Evolutionary conservation across 2,329 filamentous ascomycete genomes (phyloP), one percentile per base, ranked within the genome.

Genomic region (Cladosporium sp.): DNA sequence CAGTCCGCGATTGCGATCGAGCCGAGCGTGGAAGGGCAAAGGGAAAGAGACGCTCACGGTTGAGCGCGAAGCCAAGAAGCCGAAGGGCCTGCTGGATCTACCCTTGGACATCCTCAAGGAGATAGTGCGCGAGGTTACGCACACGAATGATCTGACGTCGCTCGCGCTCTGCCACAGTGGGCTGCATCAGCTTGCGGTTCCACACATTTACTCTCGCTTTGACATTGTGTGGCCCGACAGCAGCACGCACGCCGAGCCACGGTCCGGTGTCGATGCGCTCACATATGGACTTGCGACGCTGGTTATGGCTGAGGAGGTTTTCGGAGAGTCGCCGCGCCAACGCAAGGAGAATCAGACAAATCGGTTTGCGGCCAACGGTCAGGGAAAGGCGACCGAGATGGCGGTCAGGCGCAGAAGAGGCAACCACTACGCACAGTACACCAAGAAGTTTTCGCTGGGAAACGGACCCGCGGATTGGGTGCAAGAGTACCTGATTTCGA

Each of bases 151-250:
- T 67, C 76, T 93, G 56, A 89, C 86, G 0, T 83, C 87, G 11
- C 77, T 93, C 38, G 87, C 87, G 11, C 76, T 89, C 54, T 86
- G 87, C 41, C 87, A 89, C 70, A 89, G 87, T 11, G 83, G 84
- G 28, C 78, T 95, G 10, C 86, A 93, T 70, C 77, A 78, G 41
- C 78, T 93, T 51, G 82, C 86, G 0, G 83, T 89, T 19, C 87
- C 88, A 14, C 82, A 85, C 61, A 89, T 93, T 59, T 93, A 93
- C 72, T 86, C 86, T 14, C 82, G 86, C 55, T 93, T 93, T 69
- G 88, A 93, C 65, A 93, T 93, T 58, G 86, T 92, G 40, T 93
- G 89, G 89, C 88, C 88, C 0, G 87, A 92, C 63, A 81, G 81
- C 32, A 78, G 80, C 57, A 75, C 79, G 7, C 77, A 82, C 8